Percentiles rank a stretch among this genome's conserved stretches.
Evolutionary conservation across 2,329 filamentous ascomycete species (phyloP).

Genomic region (Trichoderma pleuroti): DNA sequence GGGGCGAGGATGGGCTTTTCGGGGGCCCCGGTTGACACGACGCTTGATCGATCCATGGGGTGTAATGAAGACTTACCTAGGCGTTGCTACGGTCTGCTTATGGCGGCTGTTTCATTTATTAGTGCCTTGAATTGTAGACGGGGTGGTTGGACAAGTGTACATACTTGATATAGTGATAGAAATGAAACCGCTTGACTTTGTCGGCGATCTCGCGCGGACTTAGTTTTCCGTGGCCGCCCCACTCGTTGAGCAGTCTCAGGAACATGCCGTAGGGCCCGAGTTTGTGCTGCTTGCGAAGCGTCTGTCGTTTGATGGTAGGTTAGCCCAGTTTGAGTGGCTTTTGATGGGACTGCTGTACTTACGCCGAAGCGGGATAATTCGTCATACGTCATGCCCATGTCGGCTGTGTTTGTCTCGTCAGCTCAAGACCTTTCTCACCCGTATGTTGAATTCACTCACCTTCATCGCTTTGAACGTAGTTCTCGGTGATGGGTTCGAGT

Average conservation of each 20-base stretch:
- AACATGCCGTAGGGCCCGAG: conserved; percentile 41
- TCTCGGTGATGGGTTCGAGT: neutral
- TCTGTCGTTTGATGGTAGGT: conserved; percentile 23
- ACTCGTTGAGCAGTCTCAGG: conserved; percentile 38
- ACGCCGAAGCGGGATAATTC: neutral
- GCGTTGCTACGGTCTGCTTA: neutral
- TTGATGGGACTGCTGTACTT: neutral
- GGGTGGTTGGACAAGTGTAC: neutral
- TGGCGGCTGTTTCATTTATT: neutral
- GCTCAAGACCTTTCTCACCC: neutral
- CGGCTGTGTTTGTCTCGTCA: conserved; percentile 23
- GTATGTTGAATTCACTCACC: conserved; percentile 25
- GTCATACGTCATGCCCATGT: conserved; percentile 2
- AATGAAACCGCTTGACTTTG: conserved; percentile 20
- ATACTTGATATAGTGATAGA: neutral
- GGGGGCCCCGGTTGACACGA: too few species aligned
- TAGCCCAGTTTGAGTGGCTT: neutral
- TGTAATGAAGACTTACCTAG: neutral
- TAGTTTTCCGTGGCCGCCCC: conserved; percentile 31
- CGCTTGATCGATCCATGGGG: too few species aligned
- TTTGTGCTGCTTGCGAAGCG: conserved; percentile 41
- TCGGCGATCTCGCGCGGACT: conserved; percentile 36
- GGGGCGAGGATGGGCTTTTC: too few species aligned
- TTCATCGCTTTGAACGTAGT: conserved; percentile 6
- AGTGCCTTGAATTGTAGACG: neutral